Evolutionary conservation across 768 basidiomycete species (phyloP), one percentile per base, ranked within the genome.

Genomic region (Rhodotorula paludigena): DNA sequence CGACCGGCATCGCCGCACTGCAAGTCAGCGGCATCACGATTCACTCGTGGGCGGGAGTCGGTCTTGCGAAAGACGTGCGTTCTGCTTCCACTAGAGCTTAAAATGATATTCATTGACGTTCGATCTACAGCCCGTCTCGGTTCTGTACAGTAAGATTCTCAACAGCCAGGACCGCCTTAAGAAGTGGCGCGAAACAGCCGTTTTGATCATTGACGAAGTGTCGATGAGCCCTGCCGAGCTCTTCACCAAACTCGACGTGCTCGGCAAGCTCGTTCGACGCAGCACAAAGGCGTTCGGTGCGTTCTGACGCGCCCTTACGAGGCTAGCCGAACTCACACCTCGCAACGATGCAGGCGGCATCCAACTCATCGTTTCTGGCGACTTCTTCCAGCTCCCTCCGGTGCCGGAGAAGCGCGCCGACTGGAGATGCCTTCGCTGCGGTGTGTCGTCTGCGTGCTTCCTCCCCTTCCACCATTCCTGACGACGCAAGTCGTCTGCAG

Each of bases 21-120:
- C 97, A 99, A 70, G 92, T 99, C 59, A 92, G 92, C 16, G 94
- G 94, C 49, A 85, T 90, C 39, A 98, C 94, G 0, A 83, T 98
- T 33, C 94, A 99, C 76, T 92, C 90, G 0, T 99, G 94, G 77
- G 85, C 89, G 28, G 93, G 92, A 0, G 87, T 94, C 64, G 94
- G 94, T 0, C 79, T 97, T 1, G 93, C 90, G 4, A 79, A 84
- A 7, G 91, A 89, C 28, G 68, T 59, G 35, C 48, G 68, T 51
- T 11, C 3, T 20, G 23, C 5, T 21, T 47, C 20, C 16, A 11
- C 47, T 18, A 0, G 12, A 47, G 11, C 11, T 32, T 23, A 5
- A 32, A 20, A 14, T 35, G 0, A 3, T 25, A 14, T 2, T 4
- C 38, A 25, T 5, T 41, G 36, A 11, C 28, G 18, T 44, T 2